These are phyloP conservation scores for Penicillium silybi DNA, from an alignment of 495 filamentous ascomycete genomes.

Conservation along the genomic window DNA sequence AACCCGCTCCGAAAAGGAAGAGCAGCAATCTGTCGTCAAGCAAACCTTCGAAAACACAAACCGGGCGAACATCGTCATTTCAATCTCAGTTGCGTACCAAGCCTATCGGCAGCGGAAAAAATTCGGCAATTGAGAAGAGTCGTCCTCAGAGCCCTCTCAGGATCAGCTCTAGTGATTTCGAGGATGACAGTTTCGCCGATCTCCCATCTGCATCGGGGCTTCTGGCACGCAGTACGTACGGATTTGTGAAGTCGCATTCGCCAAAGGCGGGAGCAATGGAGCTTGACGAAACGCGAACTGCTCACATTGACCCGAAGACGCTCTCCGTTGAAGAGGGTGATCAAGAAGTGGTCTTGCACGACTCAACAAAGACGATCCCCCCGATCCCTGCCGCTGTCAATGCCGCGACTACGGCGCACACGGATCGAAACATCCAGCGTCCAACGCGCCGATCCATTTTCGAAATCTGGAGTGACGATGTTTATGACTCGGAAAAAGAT, in stretches of 20 bases:
- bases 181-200: slow-evolving; percentile 32
- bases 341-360: background rate
- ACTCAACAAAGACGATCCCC: background rate
- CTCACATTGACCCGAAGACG: background rate
- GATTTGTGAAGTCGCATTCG: background rate
- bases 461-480: slow-evolving; percentile 4
- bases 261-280: background rate
- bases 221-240: background rate
- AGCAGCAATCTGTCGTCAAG: background rate
- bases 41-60: background rate
- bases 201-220: slow-evolving; percentile 40
- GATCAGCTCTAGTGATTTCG: slow-evolving; percentile 32
- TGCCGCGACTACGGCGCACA: background rate
- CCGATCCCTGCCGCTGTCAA: background rate
- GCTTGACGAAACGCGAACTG: background rate
- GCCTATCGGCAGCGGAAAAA: background rate
- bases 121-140: background rate
- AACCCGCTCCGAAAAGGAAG: background rate
- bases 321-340: background rate
- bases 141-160: background rate
- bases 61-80: background rate
- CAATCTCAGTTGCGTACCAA: background rate
- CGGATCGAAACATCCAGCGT: background rate
- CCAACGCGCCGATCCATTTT: background rate
- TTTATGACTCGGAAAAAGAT: background rate